Percentiles rank a stretch among this genome's conserved stretches.
Conservation (phyloP, 371 early-diverging fungal species). For the Mortierella sp. region DNA sequence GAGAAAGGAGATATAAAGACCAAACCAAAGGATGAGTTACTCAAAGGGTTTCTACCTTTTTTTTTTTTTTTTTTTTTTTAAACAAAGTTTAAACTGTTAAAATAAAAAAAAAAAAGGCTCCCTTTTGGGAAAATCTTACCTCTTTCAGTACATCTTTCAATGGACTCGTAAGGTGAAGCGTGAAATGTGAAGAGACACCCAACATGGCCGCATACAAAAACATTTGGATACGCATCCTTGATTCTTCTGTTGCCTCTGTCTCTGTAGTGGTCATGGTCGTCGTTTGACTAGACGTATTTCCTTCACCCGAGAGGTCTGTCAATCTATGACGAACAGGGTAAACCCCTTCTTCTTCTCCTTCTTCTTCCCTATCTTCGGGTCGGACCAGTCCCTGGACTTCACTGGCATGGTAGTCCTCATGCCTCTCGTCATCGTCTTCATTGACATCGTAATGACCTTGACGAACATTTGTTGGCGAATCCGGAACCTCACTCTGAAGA, state of each 20-base stretch:
- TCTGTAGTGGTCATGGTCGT: slow-evolving; percentile 3
- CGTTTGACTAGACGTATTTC: neutral
- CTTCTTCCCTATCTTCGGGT: slow-evolving; percentile 14
- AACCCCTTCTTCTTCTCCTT: too few relatives aligned
- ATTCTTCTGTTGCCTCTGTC: slow-evolving; percentile 13
- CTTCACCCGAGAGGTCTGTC: too few relatives aligned
- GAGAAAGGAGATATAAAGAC: neutral
- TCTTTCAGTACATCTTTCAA: slow-evolving; percentile 49
- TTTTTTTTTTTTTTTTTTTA: neutral
- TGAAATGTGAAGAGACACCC: slow-evolving; percentile 43
- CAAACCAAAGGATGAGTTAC: neutral
- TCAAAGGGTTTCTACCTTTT: neutral
- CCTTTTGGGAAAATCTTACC: slow-evolving; percentile 2
- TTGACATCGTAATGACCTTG: neutral
- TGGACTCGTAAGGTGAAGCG: slow-evolving; percentile 37
- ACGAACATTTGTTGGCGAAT: slow-evolving; percentile 17
- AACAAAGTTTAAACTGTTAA: neutral
- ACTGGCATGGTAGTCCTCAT: slow-evolving; percentile 14
- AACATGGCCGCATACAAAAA: slow-evolving; percentile 46
- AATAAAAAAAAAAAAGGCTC: neutral
- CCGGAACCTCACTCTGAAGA: slow-evolving; percentile 14
- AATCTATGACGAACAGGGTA: neutral
- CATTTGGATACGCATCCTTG: slow-evolving; percentile 30
- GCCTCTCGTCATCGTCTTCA: slow-evolving; percentile 19
- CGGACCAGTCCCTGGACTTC: slow-evolving; percentile 35